A percentile compares a stretch with the other conserved stretches of the same genome.
Evolutionary conservation across 2,329 filamentous ascomycete genomes (phyloP).

Genomic region (Pseudogymnoascus sp.): DNA sequence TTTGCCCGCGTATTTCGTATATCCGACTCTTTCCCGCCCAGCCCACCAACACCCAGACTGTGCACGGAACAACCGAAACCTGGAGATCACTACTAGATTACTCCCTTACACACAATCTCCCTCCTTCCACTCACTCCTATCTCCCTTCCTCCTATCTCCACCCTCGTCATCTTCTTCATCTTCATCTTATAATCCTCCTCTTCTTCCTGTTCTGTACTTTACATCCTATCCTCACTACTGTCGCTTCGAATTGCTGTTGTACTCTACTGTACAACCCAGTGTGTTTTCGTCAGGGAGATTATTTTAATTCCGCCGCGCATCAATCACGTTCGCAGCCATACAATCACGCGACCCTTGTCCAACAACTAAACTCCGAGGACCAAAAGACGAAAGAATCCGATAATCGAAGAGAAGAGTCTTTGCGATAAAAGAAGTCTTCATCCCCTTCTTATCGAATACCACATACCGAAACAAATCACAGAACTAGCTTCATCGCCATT

Average conservation of each 20-base stretch:
- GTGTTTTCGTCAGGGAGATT: background rate
- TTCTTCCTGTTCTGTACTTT: background rate
- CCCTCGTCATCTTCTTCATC: background rate
- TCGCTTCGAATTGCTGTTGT: background rate
- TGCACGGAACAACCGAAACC: background rate
- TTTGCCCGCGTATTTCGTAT: background rate
- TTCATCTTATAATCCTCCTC: background rate
- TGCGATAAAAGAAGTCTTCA: background rate
- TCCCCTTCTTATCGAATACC: background rate
- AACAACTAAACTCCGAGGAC: background rate
- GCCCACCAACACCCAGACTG: no score
- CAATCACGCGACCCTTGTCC: background rate
- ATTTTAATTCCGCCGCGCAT: background rate
- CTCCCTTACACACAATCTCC: background rate
- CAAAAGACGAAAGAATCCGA: background rate
- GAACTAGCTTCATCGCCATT: background rate
- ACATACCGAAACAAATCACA: background rate
- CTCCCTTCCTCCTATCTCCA: background rate
- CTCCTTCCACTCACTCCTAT: background rate
- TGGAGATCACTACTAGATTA: background rate
- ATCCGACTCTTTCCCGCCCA: no score
- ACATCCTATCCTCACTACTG: background rate
- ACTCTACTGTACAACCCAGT: background rate
- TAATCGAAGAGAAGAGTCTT: background rate
- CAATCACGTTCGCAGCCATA: background rate